Conservation (phyloP, 1,284 basidiomycete genomes). For the Agroathelia rolfsii region DNA sequence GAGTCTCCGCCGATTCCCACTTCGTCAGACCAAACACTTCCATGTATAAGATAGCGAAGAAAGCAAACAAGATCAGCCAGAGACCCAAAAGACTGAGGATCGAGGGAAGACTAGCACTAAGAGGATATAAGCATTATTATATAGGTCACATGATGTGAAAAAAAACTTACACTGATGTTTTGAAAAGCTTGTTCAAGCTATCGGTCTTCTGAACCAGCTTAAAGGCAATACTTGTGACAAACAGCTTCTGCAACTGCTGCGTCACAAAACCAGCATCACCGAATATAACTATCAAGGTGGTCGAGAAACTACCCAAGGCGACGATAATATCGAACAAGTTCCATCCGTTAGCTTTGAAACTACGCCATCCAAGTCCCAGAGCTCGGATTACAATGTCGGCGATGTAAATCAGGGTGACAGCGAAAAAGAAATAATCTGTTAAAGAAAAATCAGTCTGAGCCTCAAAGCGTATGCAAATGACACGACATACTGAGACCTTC, state of each 20-base stretch:
- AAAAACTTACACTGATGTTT: slow-evolving; percentile 88
- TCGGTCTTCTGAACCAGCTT: slow-evolving; percentile 90
- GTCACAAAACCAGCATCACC: slow-evolving; percentile 39
- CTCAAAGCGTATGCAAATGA: no score
- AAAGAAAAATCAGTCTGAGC: slow-evolving; percentile 13
- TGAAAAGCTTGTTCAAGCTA: slow-evolving; percentile 91
- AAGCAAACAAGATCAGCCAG: slow-evolving; percentile 89
- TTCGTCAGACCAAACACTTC: slow-evolving; percentile 94
- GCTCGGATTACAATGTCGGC: slow-evolving; percentile 75
- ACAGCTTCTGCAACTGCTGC: slow-evolving; percentile 86
- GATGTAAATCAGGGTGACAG: slow-evolving; percentile 66
- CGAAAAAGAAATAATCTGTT: slow-evolving; percentile 72
- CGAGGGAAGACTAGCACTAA: slow-evolving; percentile 77
- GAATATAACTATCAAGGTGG: slow-evolving; percentile 71
- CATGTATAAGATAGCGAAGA: slow-evolving; percentile 84
- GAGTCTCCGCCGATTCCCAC: slow-evolving; percentile 66
- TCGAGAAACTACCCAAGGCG: slow-evolving; percentile 75
- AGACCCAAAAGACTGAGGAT: slow-evolving; percentile 82
- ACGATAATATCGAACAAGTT: slow-evolving; percentile 88
- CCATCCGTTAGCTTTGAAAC: slow-evolving; percentile 85
- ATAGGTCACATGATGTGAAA: slow-evolving; percentile 1
- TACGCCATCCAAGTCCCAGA: slow-evolving; percentile 77
- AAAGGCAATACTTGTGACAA: slow-evolving; percentile 87
- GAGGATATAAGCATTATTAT: slow-evolving; percentile 6
- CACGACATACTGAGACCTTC: no score